Evolutionary conservation across 495 filamentous ascomycete species (phyloP), one percentile per base, ranked within the genome.

Genomic region (Trypethelium eluteriae): DNA sequence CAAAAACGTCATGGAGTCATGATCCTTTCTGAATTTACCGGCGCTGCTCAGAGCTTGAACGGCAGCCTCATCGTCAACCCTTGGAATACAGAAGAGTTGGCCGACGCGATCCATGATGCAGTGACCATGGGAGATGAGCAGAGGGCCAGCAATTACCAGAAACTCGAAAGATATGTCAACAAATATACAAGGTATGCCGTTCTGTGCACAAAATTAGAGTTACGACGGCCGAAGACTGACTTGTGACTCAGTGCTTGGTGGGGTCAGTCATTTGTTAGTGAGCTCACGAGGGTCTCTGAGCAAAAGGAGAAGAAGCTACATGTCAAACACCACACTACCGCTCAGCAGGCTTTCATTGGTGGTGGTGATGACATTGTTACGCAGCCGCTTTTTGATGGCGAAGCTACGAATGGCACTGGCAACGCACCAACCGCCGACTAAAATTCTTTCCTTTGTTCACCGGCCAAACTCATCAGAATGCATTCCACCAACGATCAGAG

Each of bases 211-310:
- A 10, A 0, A 35, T 68, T 59, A 62, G 53, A 68, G 41, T 16
- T 49, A 57, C n/a, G n/a, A 0, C 7, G 35, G 10, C 3, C 39
- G 12, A 12, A n/a, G 14, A 25, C 39, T 25, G 11, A 65, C 18
- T 66, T 25, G 56, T 76, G 41, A 66, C 64, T 39, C 63, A 95
- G 91, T 77, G 90, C 93, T 11, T 97, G 95, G 86, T 98, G 93
- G 93, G 94, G 93, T n/a, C 84, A 93, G 73, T 91, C 87, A 64
- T 97, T 98, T 70, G 92, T 97, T 56, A 84, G 81, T 34, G 93
- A 97, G 76, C 80, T 98, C 69, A 90, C 80, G 10, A 83, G 87
- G 64, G 88, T 91, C 66, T 88, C 87, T 14, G 80, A 82, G 66
- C 76, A 80, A 64, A 76, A 80, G 4, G 79, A 79, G 62, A 78